A percentile compares a stretch with the other conserved stretches of the same genome.
These are phyloP conservation scores for Stromatinia cepivora DNA, from an alignment of 2,329 filamentous ascomycete species.

Conservation along the genomic window DNA sequence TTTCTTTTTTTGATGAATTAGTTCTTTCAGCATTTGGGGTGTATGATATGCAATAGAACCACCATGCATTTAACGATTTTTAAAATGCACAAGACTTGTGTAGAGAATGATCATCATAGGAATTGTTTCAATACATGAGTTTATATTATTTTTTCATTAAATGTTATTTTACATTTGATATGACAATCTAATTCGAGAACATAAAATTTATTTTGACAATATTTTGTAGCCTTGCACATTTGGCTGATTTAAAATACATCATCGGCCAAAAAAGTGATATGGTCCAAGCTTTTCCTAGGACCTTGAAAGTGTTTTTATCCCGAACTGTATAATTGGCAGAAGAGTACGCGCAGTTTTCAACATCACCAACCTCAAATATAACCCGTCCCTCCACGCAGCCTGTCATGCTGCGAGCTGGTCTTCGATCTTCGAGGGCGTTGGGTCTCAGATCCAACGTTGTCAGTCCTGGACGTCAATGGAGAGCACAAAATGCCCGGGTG, in stretches of 20 bases:
- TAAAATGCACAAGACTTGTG: constrained; percentile 7
- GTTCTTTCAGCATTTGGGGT: constrained; percentile 41
- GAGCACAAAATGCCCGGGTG: constrained; percentile 46
- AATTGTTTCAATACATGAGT: constrained; percentile 5
- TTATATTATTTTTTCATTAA: background rate
- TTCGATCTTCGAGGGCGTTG: constrained; percentile 63
- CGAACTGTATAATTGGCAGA: constrained; percentile 24
- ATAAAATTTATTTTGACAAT: background rate
- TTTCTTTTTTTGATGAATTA: constrained; percentile 27
- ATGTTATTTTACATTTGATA: background rate
- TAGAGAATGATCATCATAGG: background rate
- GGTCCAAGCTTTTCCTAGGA: constrained; percentile 23
- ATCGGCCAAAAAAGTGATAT: constrained; percentile 20
- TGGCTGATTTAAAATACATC: constrained; percentile 18
- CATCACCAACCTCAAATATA: constrained; percentile 33
- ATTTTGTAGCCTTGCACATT: constrained; percentile 28
- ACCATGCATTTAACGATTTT: constrained; percentile 28
- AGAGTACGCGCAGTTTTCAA: constrained; percentile 28
- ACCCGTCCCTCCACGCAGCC: constrained; percentile 44
- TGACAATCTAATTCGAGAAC: background rate
- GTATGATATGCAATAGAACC: constrained; percentile 44
- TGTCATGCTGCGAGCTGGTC: constrained; percentile 69
- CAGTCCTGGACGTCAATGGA: constrained; percentile 60
- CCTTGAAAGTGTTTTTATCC: constrained; percentile 28
- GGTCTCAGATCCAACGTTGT: constrained; percentile 55